Conservation (phyloP, 768 basidiomycete species). For the Kwoniella newhampshirensis region DNA sequence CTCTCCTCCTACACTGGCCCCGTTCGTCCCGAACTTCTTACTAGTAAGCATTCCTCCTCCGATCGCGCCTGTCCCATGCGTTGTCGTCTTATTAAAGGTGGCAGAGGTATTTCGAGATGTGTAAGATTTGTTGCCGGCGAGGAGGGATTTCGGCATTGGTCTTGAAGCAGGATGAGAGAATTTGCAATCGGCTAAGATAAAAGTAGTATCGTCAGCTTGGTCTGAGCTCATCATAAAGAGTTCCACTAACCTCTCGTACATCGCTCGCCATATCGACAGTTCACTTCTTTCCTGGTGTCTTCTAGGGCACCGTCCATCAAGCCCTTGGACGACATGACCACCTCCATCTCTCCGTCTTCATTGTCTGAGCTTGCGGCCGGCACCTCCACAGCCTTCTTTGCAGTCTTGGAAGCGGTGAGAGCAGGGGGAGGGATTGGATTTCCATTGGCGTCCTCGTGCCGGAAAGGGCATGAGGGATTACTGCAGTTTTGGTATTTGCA, state of each 20-base stretch:
- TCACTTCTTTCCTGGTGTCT: constrained; percentile 41
- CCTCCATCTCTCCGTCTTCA: constrained; percentile 44
- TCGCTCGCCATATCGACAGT: constrained; percentile 77
- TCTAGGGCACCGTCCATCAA: constrained; percentile 47
- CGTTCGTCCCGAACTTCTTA: constrained; percentile 38
- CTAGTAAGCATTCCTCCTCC: constrained; percentile 37
- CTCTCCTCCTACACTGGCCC: not conserved
- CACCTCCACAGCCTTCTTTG: constrained; percentile 11
- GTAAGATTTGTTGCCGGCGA: constrained; percentile 6
- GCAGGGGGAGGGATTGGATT: constrained; percentile 52
- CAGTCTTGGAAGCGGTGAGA: constrained; percentile 37
- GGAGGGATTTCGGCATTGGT: constrained; percentile 25
- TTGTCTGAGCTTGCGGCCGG: constrained; percentile 34
- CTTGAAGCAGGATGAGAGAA: constrained; percentile 78
- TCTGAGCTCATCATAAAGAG: not conserved
- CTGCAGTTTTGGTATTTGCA: constrained; percentile 54
- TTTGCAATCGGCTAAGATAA: constrained; percentile 64
- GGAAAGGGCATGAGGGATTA: constrained; percentile 52
- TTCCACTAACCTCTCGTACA: constrained; percentile 66
- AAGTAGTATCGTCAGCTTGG: not conserved
- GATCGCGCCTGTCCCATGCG: constrained; percentile 12
- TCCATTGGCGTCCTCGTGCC: constrained; percentile 51
- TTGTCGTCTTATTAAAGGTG: constrained; percentile 13
- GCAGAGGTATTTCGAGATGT: not conserved
- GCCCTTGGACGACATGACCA: constrained; percentile 41